These are phyloP conservation scores for Camellia granthamiana DNA, from an alignment of 148 eudicot genomes.

Conservation along the genomic window DNA sequence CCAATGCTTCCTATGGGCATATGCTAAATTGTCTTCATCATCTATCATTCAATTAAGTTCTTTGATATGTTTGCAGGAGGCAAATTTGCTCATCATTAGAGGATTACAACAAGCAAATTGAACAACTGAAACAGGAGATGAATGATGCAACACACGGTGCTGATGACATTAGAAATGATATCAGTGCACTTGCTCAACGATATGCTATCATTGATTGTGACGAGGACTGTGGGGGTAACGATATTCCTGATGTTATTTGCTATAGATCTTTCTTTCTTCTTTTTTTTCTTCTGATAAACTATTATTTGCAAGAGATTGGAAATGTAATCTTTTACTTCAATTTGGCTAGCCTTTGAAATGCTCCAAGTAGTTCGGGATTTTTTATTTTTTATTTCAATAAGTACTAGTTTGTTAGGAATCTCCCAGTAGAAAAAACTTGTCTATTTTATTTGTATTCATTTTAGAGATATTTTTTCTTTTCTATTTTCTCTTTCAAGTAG, in stretches of 20 bases:
- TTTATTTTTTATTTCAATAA: too few relatives aligned
- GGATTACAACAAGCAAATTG: constrained; percentile 97
- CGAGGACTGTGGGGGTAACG: constrained; percentile 97
- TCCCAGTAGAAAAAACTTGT: background rate
- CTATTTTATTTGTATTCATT: background rate
- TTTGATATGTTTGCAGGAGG: constrained; percentile 58
- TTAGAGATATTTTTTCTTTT: background rate
- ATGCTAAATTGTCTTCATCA: background rate
- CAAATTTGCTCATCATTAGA: constrained; percentile 92
- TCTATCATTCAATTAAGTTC: background rate
- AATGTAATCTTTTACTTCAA: too few relatives aligned
- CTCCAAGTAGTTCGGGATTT: constrained; percentile 1
- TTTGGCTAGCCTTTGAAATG: constrained; percentile 6
- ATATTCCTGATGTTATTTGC: constrained; percentile 16
- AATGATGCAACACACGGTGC: constrained; percentile 98
- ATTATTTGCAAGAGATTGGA: background rate
- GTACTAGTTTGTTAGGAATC: background rate
- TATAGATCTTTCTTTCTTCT: background rate
- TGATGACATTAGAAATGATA: constrained; percentile 93
- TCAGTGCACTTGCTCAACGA: constrained; percentile 95
- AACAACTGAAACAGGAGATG: constrained; percentile 90
- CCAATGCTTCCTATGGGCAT: background rate
- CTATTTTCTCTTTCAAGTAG: background rate
- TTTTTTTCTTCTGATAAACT: too few relatives aligned
- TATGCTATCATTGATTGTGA: constrained; percentile 89